Percentiles rank a stretch among this genome's conserved stretches.
These are phyloP conservation scores for Hypoxylon sp. DNA, from an alignment of 2,329 filamentous ascomycete species.

Conservation along the genomic window DNA sequence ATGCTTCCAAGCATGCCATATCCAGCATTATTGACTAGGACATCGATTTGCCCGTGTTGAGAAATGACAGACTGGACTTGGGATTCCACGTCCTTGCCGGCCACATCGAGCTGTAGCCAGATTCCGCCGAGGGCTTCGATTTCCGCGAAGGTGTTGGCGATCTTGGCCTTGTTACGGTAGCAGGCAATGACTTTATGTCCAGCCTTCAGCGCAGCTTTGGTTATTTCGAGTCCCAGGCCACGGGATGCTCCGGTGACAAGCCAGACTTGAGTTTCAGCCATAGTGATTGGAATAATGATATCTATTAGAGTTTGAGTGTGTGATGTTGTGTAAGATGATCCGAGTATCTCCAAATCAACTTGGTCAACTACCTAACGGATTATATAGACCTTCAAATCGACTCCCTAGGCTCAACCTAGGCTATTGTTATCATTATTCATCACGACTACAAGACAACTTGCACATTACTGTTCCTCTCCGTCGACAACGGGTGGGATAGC, in stretches of 20 bases:
- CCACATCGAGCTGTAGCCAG: slow-evolving; percentile 49
- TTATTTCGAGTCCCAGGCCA: slow-evolving; percentile 48
- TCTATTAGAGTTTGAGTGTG: neutral
- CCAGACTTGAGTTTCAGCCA: slow-evolving; percentile 49
- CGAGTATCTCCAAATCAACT: neutral
- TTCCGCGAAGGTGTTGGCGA: slow-evolving; percentile 40
- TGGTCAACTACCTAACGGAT: neutral
- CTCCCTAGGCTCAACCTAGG: neutral
- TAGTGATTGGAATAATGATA: slow-evolving; percentile 22
- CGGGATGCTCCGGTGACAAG: slow-evolving; percentile 50
- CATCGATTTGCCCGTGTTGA: slow-evolving; percentile 46
- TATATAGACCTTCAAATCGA: neutral
- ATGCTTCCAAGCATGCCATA: slow-evolving; percentile 46
- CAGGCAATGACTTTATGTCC: slow-evolving; percentile 50
- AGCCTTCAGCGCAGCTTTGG: slow-evolving; percentile 45
- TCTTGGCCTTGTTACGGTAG: slow-evolving; percentile 45
- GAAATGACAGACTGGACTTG: slow-evolving; percentile 42
- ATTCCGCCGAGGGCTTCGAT: slow-evolving; percentile 48
- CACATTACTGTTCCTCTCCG: slow-evolving; percentile 1
- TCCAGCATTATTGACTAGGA: slow-evolving; percentile 50
- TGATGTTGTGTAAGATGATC: neutral
- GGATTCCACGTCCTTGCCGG: slow-evolving; percentile 43
- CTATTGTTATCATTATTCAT: neutral
- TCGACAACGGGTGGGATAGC: neutral
- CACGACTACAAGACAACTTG: neutral